phyloP scores from a whole-genome alignment of 2,329 filamentous ascomycete species.

The Xylariaceae sp. region DNA sequence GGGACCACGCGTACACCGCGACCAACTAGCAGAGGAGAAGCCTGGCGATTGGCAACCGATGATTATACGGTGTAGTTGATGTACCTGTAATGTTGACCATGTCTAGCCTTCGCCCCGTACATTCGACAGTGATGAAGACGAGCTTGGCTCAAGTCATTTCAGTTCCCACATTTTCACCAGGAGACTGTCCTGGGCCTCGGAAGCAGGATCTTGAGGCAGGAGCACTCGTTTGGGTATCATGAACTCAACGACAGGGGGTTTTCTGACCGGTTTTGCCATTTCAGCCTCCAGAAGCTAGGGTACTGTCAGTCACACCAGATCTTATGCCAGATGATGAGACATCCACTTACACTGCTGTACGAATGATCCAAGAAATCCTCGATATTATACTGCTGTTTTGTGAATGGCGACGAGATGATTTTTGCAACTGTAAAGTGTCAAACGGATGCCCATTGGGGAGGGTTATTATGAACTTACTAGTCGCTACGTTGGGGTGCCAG shows the following conservation, averaged over 20 bases:
- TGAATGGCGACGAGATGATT: conserved; percentile 94
- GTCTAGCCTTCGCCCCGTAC: too few relatives aligned
- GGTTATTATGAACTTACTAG: too few relatives aligned
- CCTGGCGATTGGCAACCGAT: too few relatives aligned
- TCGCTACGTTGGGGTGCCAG: conserved; percentile 95
- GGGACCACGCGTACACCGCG: too few relatives aligned
- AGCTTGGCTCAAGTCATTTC: conserved; percentile 11
- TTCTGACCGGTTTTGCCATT: conserved; percentile 74
- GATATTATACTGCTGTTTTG: conserved; percentile 88
- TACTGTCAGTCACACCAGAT: conserved; percentile 24
- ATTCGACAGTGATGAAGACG: too few relatives aligned
- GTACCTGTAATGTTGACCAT: too few relatives aligned
- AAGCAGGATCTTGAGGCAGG: conserved; percentile 39
- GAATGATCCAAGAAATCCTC: conserved; percentile 97
- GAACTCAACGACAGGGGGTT: conserved; percentile 82
- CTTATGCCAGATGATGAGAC: not conserved
- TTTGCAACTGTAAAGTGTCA: too few relatives aligned
- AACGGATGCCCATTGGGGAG: too few relatives aligned
- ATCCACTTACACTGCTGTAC: conserved; percentile 61
- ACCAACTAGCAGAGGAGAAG: too few relatives aligned
- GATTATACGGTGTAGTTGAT: too few relatives aligned
- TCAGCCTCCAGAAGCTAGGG: conserved; percentile 73
- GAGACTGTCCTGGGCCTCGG: conserved; percentile 44
- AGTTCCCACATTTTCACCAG: conserved; percentile 58
- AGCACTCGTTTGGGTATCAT: conserved; percentile 88